Evolutionary conservation across 257 asterid genomes (phyloP).

Genomic region (Asclepias syriaca): DNA sequence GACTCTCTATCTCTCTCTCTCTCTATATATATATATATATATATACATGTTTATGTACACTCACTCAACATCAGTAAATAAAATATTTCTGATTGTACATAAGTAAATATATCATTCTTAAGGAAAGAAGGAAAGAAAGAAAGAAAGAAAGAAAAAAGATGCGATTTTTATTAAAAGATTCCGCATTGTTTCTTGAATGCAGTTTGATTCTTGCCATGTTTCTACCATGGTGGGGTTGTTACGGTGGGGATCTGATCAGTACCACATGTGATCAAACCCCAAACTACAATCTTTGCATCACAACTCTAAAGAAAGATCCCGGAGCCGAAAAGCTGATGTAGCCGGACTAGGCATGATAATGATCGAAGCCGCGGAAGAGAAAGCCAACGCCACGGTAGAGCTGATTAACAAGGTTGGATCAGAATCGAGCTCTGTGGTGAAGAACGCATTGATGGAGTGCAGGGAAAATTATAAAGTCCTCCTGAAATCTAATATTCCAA

Average conservation of each 20-base stretch:
- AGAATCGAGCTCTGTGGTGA: not conserved
- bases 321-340: conserved; percentile 1
- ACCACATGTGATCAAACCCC: conserved; percentile 11
- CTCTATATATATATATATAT: too few species aligned
- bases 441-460: conserved; percentile 14
- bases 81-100: too few species aligned
- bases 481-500: conserved; percentile 26
- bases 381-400: not conserved
- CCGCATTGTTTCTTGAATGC: not conserved
- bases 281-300: not conserved
- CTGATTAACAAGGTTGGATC: not conserved
- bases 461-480: conserved; percentile 7
- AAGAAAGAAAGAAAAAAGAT: not conserved
- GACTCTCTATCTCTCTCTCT: too few species aligned
- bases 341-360: conserved; percentile 2
- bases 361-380: conserved; percentile 2
- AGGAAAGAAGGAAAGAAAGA: too few species aligned
- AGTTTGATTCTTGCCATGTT: not conserved
- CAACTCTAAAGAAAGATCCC: conserved; percentile 6
- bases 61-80: too few species aligned
- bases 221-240: not conserved
- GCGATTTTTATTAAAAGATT: not conserved
- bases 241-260: not conserved
- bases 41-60: not conserved
- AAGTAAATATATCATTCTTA: too few species aligned